A percentile compares a stretch with the other conserved stretches of the same genome.
Evolutionary conservation across 495 filamentous ascomycete genomes (phyloP).

Genomic region (Talaromyces stipitatus): DNA sequence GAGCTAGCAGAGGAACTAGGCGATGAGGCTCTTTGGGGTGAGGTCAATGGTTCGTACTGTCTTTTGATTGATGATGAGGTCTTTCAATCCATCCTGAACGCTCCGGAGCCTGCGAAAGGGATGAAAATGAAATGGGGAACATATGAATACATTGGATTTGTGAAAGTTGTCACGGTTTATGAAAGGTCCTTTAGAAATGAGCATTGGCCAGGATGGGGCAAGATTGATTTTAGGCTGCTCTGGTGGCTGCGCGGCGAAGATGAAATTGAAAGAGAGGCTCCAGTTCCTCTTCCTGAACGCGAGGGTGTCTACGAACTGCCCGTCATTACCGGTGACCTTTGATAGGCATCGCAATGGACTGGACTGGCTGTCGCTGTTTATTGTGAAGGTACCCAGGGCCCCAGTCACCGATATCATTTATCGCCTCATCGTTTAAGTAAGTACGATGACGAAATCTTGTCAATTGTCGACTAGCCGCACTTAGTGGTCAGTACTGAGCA

Average conservation of each 20-base stretch:
- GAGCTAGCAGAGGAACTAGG: no score
- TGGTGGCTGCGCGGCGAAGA: neutral
- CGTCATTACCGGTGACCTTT: no score
- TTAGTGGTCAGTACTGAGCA: no score
- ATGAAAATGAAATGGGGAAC: neutral
- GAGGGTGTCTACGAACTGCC: neutral
- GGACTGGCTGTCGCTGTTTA: no score
- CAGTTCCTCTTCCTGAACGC: neutral
- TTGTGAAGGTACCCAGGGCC: no score
- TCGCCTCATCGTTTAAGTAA: no score
- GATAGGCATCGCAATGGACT: no score
- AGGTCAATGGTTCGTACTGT: neutral
- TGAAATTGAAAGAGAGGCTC: neutral
- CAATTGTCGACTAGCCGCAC: no score
- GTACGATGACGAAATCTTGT: no score
- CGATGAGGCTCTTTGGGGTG: constrained; percentile 8
- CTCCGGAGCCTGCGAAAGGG: neutral
- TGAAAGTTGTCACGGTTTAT: neutral
- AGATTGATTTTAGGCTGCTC: neutral
- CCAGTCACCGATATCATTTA: no score
- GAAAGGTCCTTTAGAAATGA: neutral
- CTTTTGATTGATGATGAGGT: neutral
- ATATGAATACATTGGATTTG: neutral
- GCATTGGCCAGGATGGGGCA: neutral
- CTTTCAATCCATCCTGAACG: neutral